Base-by-base conservation (phyloP, 768 basidiomycete species). In the Mycena albidolilacea region DNA sequence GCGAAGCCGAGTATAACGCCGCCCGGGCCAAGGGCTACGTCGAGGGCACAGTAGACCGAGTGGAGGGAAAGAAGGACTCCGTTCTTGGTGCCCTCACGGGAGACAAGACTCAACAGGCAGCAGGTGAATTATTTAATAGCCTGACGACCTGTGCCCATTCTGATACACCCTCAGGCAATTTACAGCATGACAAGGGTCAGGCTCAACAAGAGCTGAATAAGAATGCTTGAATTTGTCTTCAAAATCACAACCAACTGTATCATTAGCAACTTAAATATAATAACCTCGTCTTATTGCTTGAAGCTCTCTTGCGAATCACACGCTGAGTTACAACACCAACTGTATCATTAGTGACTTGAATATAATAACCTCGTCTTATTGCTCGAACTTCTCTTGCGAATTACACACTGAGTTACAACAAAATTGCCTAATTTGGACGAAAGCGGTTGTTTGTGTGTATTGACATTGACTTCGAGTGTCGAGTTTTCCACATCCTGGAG, bases 41-140 rank as follows among this genome's bases (percentile, higher is more conserved):
- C 6, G 85, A 90, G 63, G 90, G 90, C 30, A 78, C 80, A 0
- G 9, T 78, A 15, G 89, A 91, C 70, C 84, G 84, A 67, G 48
- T 85, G 7, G 78, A 76, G 11, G 90, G 90, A 38, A 89, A 88
- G 80, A 85, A 86, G 69, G 90, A 91, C 66, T 77, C 87, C 39
- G 79, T 91, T 38, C 79, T 87, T 41, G 90, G 90, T 38, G 87
- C 90, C 12, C 69, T 91, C 54, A 85, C 81, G 14, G 90, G 89
- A 39, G 90, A 91, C 79, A 85, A 86, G 76, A 52, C 81, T 39
- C 87, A 90, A 77, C 84, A 91, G 77, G 69, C 72, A 30, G 9
- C 83, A 23, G 90, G 90, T 87, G 59, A 7, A 46, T 58, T 17
- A 30, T 48, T 54, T 48, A 14, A 7, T 5, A 1, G 17, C 37